A percentile compares a stretch with the other conserved stretches of the same genome.
Evolutionary conservation across 495 filamentous ascomycete species (phyloP).

Genomic region (Xylaria longipes): DNA sequence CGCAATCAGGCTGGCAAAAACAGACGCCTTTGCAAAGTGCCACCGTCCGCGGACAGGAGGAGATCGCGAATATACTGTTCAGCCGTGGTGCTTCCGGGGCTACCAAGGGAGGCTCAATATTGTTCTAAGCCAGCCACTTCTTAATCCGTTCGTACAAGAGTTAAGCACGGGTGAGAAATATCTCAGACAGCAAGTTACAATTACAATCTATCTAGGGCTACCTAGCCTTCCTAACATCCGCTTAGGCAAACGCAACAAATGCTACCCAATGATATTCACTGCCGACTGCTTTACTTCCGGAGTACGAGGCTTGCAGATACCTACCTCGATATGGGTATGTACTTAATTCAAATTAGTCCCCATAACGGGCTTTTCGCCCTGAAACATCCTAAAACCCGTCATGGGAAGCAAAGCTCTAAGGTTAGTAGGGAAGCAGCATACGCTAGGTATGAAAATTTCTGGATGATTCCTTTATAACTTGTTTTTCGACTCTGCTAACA

Average conservation of each 20-base stretch:
- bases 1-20: conserved; percentile 23
- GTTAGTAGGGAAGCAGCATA: not conserved
- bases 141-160: not conserved
- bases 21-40: conserved; percentile 26
- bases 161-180: not conserved
- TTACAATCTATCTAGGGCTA: not conserved
- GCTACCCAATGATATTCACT: too few species aligned
- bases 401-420: not conserved
- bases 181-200: not conserved
- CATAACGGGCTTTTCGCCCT: not conserved
- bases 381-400: not conserved
- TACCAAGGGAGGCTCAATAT: conserved; percentile 20
- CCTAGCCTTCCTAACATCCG: not conserved
- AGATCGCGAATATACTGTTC: conserved; percentile 7
- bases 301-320: not conserved
- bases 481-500: not conserved
- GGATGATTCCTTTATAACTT: not conserved
- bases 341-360: not conserved
- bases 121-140: conserved; percentile 10
- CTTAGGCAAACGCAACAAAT: not conserved
- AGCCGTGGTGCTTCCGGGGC: not conserved
- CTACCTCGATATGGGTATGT: not conserved
- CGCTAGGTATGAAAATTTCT: not conserved
- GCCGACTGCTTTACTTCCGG: not conserved
- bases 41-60: conserved; percentile 22